Evolutionary conservation across 1,284 basidiomycete species (phyloP).

Genomic region (Puccinia novopanici): DNA sequence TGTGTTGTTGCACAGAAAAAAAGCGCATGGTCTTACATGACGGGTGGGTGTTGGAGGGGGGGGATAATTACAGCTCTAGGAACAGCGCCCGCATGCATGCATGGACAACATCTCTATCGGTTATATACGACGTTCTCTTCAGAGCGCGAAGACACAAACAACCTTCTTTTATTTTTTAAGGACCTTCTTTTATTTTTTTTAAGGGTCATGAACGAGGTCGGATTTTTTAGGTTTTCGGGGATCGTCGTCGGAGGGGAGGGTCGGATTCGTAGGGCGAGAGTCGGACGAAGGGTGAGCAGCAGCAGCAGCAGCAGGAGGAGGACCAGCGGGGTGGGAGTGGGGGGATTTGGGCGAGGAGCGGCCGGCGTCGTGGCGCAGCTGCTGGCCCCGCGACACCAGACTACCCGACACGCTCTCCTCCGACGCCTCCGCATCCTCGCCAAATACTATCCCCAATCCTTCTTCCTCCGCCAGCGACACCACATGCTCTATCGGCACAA

Average conservation of each 20-base stretch:
- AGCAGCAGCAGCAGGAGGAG: neutral
- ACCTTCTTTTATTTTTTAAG: too few relatives aligned
- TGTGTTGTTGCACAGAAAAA: too few relatives aligned
- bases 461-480: constrained; percentile 60
- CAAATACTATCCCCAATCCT: constrained; percentile 57
- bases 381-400: constrained; percentile 53
- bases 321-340: neutral
- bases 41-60: too few relatives aligned
- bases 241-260: neutral
- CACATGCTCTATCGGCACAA: constrained; percentile 65
- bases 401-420: constrained; percentile 52
- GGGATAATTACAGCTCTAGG: too few relatives aligned
- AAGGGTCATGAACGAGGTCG: constrained; percentile 49
- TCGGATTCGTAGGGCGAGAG: too few relatives aligned
- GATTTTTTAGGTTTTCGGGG: constrained; percentile 51
- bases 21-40: too few relatives aligned
- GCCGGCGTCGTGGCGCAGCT: constrained; percentile 29
- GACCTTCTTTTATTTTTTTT: neutral
- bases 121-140: neutral
- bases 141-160: too few relatives aligned
- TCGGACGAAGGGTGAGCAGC: neutral
- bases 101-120: neutral
- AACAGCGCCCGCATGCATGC: too few relatives aligned
- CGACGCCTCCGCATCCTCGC: neutral
- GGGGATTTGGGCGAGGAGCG: neutral